Conservation (phyloP, 2,329 filamentous ascomycete species). For the Fulvia fulva region DNA sequence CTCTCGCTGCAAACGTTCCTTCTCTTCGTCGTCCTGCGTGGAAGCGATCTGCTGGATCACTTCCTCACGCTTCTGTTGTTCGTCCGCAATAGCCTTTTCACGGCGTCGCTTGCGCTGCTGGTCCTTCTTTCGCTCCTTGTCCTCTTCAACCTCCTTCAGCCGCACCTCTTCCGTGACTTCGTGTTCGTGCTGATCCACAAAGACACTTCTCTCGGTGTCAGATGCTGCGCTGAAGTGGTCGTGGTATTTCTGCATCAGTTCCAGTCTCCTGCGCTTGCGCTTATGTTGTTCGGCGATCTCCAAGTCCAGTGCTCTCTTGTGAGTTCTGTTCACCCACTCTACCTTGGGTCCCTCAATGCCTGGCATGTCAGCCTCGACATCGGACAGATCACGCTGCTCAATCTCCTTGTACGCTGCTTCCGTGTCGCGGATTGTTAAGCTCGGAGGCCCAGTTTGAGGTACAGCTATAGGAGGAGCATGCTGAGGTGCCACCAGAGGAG, state of each 20-base stretch:
- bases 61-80: conserved; percentile 75
- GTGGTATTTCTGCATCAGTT: conserved; percentile 54
- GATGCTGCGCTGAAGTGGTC: conserved; percentile 64
- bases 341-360: conserved; percentile 50
- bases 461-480: conserved; percentile 12
- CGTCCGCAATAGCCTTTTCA: conserved; percentile 89
- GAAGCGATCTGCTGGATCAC: conserved; percentile 73
- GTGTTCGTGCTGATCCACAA: conserved; percentile 71
- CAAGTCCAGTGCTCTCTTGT: conserved; percentile 67
- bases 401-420: conserved; percentile 59
- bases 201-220: conserved; percentile 69
- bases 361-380: conserved; percentile 53
- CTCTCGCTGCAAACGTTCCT: conserved; percentile 74
- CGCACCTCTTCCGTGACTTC: conserved; percentile 82
- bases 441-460: conserved; percentile 33
- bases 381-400: conserved; percentile 60
- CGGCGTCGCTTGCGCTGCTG: conserved; percentile 96
- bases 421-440: conserved; percentile 43
- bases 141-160: conserved; percentile 82
- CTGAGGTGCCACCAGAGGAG: conserved; percentile 4
- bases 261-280: conserved; percentile 60
- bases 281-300: conserved; percentile 60
- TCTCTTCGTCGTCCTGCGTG: conserved; percentile 77
- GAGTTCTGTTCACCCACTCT: conserved; percentile 51
- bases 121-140: conserved; percentile 99